A percentile compares a stretch with the other conserved stretches of the same genome.
Evolutionary conservation across 345 rosid genomes (phyloP).

Genomic region (Lagerstroemia speciosa): DNA sequence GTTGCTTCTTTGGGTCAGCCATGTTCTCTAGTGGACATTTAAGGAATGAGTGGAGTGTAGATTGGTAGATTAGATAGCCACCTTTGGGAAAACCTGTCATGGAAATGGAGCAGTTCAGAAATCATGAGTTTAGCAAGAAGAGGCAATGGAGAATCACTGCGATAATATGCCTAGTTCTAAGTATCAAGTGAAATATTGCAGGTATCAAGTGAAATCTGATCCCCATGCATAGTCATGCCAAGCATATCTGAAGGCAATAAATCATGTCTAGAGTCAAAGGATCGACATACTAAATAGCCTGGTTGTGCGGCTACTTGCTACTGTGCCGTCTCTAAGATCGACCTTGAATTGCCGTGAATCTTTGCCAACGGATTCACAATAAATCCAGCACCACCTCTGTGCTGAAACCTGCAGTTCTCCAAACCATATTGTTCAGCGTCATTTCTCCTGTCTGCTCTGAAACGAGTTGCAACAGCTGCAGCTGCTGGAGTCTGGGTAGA

Average conservation of each 20-base stretch:
- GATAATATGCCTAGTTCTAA: no score
- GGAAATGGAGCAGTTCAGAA: background rate
- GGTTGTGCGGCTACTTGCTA: constrained; percentile 8
- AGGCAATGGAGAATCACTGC: background rate
- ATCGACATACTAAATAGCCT: background rate
- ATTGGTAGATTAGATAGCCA: background rate
- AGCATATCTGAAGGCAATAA: background rate
- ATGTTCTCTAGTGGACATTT: background rate
- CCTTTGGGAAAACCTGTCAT: background rate
- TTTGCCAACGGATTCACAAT: constrained; percentile 88
- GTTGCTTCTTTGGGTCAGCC: background rate
- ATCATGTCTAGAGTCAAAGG: background rate
- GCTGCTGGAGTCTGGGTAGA: constrained; percentile 2
- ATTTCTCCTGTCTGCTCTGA: constrained; percentile 22
- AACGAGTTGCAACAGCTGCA: constrained; percentile 16
- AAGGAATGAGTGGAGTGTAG: background rate
- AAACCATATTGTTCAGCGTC: constrained; percentile 24
- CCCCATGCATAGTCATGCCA: no score
- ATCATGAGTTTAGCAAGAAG: background rate
- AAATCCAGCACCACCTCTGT: constrained; percentile 42
- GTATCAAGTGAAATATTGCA: no score
- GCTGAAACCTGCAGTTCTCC: constrained; percentile 43
- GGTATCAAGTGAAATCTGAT: no score
- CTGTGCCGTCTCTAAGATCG: constrained; percentile 17
- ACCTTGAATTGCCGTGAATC: constrained; percentile 32